A percentile compares a stretch with the other conserved stretches of the same genome.
Conservation (phyloP, 2,329 filamentous ascomycete species). For the Alternaria sp. region DNA sequence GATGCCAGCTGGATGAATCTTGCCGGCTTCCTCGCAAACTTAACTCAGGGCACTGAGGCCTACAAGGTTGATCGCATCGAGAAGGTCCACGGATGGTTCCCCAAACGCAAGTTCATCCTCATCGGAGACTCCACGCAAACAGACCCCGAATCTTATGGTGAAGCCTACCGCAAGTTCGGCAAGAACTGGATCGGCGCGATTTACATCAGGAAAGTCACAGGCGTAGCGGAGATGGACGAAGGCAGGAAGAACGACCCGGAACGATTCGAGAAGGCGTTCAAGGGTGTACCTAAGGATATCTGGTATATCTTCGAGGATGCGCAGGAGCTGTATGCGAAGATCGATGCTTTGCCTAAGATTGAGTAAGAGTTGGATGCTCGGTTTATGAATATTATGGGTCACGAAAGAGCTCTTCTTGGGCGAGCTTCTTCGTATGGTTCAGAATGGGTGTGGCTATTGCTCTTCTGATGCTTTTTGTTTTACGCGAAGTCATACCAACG, state of each 20-base stretch:
- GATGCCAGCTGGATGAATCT: slow-evolving; percentile 88
- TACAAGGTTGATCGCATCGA: slow-evolving; percentile 85
- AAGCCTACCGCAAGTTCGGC: slow-evolving; percentile 71
- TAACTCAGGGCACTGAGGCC: slow-evolving; percentile 80
- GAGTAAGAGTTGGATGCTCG: slow-evolving; percentile 9
- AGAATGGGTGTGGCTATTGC: background rate
- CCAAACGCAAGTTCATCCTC: slow-evolving; percentile 77
- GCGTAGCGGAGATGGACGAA: slow-evolving; percentile 75
- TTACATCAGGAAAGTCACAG: slow-evolving; percentile 81
- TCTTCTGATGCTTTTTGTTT: background rate
- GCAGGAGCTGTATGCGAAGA: slow-evolving; percentile 62
- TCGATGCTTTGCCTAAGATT: slow-evolving; percentile 37
- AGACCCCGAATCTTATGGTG: slow-evolving; percentile 88
- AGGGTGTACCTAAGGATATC: slow-evolving; percentile 68
- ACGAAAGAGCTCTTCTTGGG: background rate
- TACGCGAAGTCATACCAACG: background rate
- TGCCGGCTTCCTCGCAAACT: slow-evolving; percentile 75
- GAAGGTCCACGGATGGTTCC: slow-evolving; percentile 80
- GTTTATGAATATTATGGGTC: background rate
- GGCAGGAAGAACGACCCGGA: slow-evolving; percentile 71
- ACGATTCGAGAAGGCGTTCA: slow-evolving; percentile 84
- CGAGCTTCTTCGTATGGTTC: background rate
- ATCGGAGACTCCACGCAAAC: slow-evolving; percentile 92
- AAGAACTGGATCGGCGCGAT: slow-evolving; percentile 82
- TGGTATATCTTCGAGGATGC: slow-evolving; percentile 88